Conservation (phyloP, 805 yeast genomes). For the Candida methanosorbosa region DNA sequence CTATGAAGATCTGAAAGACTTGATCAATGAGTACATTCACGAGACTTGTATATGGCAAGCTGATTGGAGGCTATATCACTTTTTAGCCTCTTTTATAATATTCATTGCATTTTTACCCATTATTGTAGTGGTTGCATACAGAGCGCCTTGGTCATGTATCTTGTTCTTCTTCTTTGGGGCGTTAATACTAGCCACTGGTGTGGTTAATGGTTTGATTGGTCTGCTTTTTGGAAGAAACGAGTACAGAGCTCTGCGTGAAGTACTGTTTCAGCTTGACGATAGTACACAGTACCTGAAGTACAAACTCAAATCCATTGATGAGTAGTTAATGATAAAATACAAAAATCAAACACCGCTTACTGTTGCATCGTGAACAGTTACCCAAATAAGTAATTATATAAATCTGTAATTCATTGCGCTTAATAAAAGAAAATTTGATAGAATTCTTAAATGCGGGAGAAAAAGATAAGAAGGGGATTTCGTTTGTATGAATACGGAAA, state of each 20-base stretch:
- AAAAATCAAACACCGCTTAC: no score
- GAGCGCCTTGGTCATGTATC: slow-evolving; percentile 56
- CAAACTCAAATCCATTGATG: no score
- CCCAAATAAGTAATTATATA: no score
- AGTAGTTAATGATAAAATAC: no score
- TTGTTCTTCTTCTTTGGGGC: slow-evolving; percentile 51
- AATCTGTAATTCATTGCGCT: no score
- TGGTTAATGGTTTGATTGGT: slow-evolving; percentile 70
- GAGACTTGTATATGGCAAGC: slow-evolving; percentile 53
- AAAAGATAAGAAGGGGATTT: no score
- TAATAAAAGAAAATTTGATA: no score
- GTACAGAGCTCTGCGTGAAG: slow-evolving; percentile 66
- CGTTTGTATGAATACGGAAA: no score
- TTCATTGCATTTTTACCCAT: slow-evolving; percentile 47
- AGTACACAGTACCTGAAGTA: slow-evolving; percentile 6
- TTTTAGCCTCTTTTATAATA: slow-evolving; percentile 42
- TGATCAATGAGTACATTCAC: slow-evolving; percentile 36
- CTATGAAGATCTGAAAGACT: slow-evolving; percentile 40
- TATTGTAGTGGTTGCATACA: slow-evolving; percentile 48
- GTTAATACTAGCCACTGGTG: slow-evolving; percentile 55
- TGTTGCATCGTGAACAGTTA: no score
- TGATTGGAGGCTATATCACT: slow-evolving; percentile 58
- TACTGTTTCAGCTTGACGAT: slow-evolving; percentile 53
- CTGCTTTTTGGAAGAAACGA: slow-evolving; percentile 77
- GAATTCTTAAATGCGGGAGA: no score